phyloP scores from a whole-genome alignment of 225 moss, liverwort and hornwort genomes.

The Thuidium tamariscinum region DNA sequence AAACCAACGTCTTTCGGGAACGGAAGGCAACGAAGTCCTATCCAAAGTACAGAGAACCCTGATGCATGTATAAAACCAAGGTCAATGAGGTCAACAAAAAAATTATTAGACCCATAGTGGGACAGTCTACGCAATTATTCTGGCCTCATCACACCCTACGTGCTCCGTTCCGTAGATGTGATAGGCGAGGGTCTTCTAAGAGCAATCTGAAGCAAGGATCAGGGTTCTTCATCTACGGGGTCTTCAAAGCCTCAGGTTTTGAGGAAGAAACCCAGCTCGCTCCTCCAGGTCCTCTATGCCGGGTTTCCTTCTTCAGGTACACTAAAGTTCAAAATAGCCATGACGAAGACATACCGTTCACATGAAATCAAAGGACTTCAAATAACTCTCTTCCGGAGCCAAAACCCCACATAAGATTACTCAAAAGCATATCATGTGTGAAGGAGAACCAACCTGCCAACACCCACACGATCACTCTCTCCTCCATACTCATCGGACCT shows the following conservation, averaged over 20 bases:
- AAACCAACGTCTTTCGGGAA: background rate
- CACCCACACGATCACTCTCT: background rate
- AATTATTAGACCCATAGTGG: background rate
- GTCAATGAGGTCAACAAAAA: background rate
- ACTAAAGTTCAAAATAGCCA: background rate
- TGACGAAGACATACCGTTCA: background rate
- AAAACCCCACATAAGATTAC: background rate
- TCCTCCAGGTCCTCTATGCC: background rate
- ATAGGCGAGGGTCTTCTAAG: background rate
- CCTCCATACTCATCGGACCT: background rate
- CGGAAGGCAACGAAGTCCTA: background rate
- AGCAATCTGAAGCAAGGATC: background rate
- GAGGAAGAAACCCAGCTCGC: background rate
- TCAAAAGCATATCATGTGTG: background rate
- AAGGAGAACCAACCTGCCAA: slow-evolving; percentile 20
- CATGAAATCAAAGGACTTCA: background rate
- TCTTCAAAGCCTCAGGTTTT: background rate
- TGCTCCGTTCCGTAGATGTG: background rate
- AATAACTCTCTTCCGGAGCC: background rate
- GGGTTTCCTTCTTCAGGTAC: background rate
- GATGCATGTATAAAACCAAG: background rate
- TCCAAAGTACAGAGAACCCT: background rate
- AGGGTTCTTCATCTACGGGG: background rate
- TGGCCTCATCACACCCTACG: background rate
- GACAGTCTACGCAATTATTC: background rate